phyloP scores from a whole-genome alignment of 192 early-diverging fungal species.

The Coemansia erecta region DNA sequence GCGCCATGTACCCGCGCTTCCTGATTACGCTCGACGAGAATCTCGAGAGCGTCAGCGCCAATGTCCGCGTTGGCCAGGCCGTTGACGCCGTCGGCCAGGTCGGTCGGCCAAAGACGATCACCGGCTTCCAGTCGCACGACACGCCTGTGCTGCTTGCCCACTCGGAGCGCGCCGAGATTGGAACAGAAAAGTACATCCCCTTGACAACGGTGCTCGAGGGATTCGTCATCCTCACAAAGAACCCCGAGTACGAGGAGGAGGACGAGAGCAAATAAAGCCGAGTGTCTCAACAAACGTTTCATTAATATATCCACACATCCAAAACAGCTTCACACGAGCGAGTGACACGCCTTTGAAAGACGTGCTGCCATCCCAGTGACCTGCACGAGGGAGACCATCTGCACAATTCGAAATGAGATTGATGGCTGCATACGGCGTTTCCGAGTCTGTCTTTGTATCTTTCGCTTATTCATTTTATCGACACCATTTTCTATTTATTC shows the following conservation, averaged over 20 bases:
- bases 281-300: neutral
- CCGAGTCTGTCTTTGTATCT: neutral
- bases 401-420: no score
- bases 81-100: conserved; percentile 99
- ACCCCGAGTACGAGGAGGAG: conserved; percentile 80
- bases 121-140: conserved; percentile 97
- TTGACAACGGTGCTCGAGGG: conserved; percentile 88
- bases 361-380: no score
- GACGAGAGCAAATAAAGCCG: conserved; percentile 8
- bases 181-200: conserved; percentile 92
- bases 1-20: conserved; percentile 97
- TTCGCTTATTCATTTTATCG: neutral
- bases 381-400: no score
- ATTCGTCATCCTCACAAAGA: conserved; percentile 95
- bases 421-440: no score
- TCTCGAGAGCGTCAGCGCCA: conserved; percentile 75
- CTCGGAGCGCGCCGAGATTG: conserved; percentile 96
- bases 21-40: conserved; percentile 94
- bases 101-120: conserved; percentile 97
- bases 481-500: no score
- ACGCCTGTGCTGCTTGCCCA: conserved; percentile 96
- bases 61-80: conserved; percentile 97
- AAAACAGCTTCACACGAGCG: no score
- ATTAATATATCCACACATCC: neutral
- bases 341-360: neutral